A percentile compares a stretch with the other conserved stretches of the same genome.
Evolutionary conservation across 2,329 filamentous ascomycete genomes (phyloP).

Genomic region (Chrysosphaeria jannelii): DNA sequence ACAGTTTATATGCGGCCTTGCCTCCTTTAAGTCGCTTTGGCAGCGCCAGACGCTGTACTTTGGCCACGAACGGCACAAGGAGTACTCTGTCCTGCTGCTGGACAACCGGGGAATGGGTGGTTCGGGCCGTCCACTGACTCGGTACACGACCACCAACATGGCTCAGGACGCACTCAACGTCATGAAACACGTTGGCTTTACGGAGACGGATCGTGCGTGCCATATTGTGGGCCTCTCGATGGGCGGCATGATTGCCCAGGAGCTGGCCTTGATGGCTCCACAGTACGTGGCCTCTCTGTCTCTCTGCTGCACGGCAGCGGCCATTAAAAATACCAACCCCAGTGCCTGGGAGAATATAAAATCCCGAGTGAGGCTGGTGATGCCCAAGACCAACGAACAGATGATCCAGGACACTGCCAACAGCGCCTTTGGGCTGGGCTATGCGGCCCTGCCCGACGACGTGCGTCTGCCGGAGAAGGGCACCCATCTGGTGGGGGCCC

Average conservation of each 20-base stretch:
- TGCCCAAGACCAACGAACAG: conserved; percentile 40
- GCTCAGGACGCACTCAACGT: conserved; percentile 48
- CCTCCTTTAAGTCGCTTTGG: conserved; percentile 36
- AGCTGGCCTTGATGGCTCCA: conserved; percentile 29
- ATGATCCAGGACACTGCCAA: conserved; percentile 32
- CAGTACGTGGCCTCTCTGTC: conserved; percentile 21
- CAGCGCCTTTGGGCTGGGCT: conserved; percentile 34
- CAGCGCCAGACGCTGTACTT: conserved; percentile 64
- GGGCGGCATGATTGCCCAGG: conserved; percentile 81
- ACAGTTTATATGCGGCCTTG: conserved; percentile 59
- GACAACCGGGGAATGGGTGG: conserved; percentile 69
- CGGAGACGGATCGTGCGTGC: conserved; percentile 7
- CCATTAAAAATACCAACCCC: conserved; percentile 27
- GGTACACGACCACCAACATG: conserved; percentile 68
- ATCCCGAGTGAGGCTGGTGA: conserved; percentile 21
- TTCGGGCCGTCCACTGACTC: conserved; percentile 43
- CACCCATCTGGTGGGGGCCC: conserved; percentile 5
- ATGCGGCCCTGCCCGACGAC: conserved; percentile 30
- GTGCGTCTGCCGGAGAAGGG: conserved; percentile 13
- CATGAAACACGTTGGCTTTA: conserved; percentile 30
- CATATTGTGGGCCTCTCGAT: conserved; percentile 57
- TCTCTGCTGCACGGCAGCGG: conserved; percentile 29
- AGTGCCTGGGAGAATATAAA: conserved; percentile 30
- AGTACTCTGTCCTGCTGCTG: conserved; percentile 44
- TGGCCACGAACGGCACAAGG: conserved; percentile 34